A percentile compares a stretch with the other conserved stretches of the same genome.
phyloP scores from a whole-genome alignment of 1,139 yeast species.

The Diutina mesorugosa region DNA sequence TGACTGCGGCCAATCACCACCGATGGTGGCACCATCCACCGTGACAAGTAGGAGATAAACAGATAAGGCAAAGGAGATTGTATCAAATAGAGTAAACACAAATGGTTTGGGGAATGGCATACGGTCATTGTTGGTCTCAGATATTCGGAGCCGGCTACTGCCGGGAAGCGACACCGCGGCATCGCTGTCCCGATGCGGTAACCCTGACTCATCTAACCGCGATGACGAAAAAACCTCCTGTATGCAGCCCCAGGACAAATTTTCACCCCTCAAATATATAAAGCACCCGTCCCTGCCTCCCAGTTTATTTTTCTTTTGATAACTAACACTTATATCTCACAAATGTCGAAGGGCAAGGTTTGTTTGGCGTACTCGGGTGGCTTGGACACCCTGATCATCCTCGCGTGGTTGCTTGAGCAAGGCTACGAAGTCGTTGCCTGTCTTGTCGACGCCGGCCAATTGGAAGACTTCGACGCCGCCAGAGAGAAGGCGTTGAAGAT shows the following conservation, averaged over 20 bases:
- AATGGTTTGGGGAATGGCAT: no score
- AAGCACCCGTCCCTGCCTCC: background rate
- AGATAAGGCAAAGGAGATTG: no score
- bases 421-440: slow-evolving; percentile 97
- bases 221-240: background rate
- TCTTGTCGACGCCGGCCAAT: slow-evolving; percentile 97
- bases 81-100: no score
- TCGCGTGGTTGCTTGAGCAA: slow-evolving; percentile 95
- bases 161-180: background rate
- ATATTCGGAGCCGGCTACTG: background rate
- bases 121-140: no score
- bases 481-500: slow-evolving; percentile 90
- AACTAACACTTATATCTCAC: background rate
- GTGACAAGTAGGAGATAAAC: no score
- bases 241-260: background rate
- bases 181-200: background rate
- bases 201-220: background rate
- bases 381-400: slow-evolving; percentile 91
- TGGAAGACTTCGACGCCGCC: slow-evolving; percentile 97
- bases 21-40: background rate
- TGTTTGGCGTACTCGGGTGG: slow-evolving; percentile 99
- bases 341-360: slow-evolving; percentile 94
- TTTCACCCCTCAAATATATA: background rate
- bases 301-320: no score
- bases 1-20: background rate